These are phyloP conservation scores for Rosellinia necatrix DNA, from an alignment of 2,329 filamentous ascomycete genomes.

Conservation along the genomic window DNA sequence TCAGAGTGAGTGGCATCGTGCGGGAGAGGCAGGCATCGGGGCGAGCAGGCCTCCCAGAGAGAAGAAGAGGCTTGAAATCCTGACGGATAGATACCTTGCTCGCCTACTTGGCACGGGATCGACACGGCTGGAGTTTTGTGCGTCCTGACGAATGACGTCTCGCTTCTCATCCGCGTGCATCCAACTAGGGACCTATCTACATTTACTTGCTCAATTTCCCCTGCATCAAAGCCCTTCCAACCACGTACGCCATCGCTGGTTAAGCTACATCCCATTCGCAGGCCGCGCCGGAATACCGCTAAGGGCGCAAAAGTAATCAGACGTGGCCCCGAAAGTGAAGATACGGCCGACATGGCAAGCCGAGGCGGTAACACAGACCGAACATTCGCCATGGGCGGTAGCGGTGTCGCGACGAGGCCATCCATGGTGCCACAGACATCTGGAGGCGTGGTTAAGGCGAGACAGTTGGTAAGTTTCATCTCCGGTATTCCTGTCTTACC, in stretches of 20 bases:
- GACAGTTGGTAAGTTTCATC: constrained; percentile 51
- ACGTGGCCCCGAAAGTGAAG: not conserved
- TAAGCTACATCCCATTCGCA: not conserved
- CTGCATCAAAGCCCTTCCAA: constrained; percentile 11
- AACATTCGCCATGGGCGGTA: constrained; percentile 34
- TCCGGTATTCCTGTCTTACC: not conserved
- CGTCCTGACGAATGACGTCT: not conserved
- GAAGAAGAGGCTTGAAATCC: not conserved
- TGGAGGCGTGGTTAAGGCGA: constrained; percentile 53
- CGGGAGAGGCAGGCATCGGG: not conserved
- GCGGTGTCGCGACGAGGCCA: constrained; percentile 37
- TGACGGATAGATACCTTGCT: constrained; percentile 20
- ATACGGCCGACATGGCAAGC: constrained; percentile 25
- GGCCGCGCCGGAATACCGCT: not conserved
- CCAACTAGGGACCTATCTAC: not conserved
- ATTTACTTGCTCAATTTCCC: not conserved
- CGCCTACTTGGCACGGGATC: constrained; percentile 12
- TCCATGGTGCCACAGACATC: constrained; percentile 44
- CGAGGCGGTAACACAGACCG: constrained; percentile 29
- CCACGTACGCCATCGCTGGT: not conserved
- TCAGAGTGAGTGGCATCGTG: no score
- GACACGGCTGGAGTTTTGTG: not conserved
- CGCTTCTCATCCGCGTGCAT: not conserved
- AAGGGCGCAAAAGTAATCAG: not conserved
- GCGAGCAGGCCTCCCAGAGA: not conserved